phyloP scores from a whole-genome alignment of 108 stramenopile genomes.

The Cyclostephanos tholiformis region DNA sequence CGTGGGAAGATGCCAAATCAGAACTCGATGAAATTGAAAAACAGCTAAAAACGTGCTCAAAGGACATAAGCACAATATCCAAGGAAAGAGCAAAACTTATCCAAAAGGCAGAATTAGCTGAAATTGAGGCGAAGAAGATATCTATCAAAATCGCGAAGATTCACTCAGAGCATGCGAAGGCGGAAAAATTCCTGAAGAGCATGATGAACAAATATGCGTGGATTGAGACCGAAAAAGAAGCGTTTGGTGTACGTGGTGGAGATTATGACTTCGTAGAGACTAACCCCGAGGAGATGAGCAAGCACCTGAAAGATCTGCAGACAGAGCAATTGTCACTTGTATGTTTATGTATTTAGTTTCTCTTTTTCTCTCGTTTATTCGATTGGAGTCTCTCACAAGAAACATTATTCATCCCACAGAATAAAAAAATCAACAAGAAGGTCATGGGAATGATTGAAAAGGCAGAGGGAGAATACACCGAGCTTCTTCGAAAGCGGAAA shows the following conservation, averaged over 20 bases:
- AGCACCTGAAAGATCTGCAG: conserved; percentile 73
- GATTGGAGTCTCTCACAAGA: background rate
- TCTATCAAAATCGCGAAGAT: conserved; percentile 65
- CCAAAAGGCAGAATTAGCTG: conserved; percentile 72
- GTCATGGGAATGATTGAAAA: conserved; percentile 99
- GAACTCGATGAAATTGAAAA: conserved; percentile 70
- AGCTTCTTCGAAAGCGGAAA: conserved; percentile 93
- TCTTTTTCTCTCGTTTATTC: background rate
- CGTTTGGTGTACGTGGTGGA: conserved; percentile 92
- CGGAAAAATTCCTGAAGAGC: conserved; percentile 68
- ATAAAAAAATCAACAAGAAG: conserved; percentile 98
- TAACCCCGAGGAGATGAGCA: conserved; percentile 69
- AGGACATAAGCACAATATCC: conserved; percentile 69
- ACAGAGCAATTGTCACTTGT: conserved; percentile 82
- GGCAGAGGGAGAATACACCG: conserved; percentile 97
- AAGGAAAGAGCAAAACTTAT: conserved; percentile 55
- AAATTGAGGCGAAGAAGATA: conserved; percentile 91
- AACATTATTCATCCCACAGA: conserved; percentile 34
- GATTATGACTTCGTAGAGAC: conserved; percentile 94
- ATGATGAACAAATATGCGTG: conserved; percentile 88
- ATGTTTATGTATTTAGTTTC: conserved; percentile 26
- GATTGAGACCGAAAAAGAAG: conserved; percentile 92
- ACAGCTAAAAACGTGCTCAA: conserved; percentile 70
- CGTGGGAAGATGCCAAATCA: conserved; percentile 76
- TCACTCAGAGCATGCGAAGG: conserved; percentile 71